Base-by-base conservation (phyloP, 148 eudicot species). In the Rhododendron ovatum region DNA sequence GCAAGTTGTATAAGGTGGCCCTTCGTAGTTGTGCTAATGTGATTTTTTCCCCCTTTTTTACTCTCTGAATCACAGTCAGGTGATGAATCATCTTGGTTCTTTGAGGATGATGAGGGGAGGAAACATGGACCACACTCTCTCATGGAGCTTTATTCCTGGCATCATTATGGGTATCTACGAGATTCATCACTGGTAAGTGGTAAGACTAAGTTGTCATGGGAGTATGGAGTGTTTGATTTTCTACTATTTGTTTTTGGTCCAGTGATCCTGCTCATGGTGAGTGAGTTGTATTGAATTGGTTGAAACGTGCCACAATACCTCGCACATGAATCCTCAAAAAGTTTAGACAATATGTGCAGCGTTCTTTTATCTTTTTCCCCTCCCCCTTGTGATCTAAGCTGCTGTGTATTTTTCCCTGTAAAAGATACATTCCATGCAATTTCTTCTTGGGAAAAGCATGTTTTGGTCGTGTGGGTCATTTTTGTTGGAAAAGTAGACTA, bases 91-190 rank as follows among this genome's bases (percentile, higher is more conserved):
- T 94, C 92, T 86, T 97, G 98, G 99, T 63, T 92, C 78, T 90
- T 88, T 82, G 86, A 88, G 89, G 98, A 95, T 87, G 92, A 92
- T 14, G 89, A 89, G 82, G 94, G 98, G 59, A 89, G 83, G 84
- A 91, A 86, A 82, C 94, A 88, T 41, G 98, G 99, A 55, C 99
- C 99, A 4, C 93, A 95, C 92, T 90, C 98, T 88, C 96, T 95
- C 87, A 83, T 90, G 78, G 98, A 97, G 86, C 98, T 97, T 78
- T 89, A 93, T 89, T 89, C 91, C 33, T 97, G 98, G 99, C 92
- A 90, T 87, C 94, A 93, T 24, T 89, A 89, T 90, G 95, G 98
- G 71, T 93, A 95, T 89, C 88, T 95, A 77, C 91, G 86, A 10
- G 87, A 86, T 86, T 93, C 98, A 75, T 83, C 88, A 67, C 92